Evolutionary conservation across 768 basidiomycete species (phyloP).

Genomic region (Mycena rosella): DNA sequence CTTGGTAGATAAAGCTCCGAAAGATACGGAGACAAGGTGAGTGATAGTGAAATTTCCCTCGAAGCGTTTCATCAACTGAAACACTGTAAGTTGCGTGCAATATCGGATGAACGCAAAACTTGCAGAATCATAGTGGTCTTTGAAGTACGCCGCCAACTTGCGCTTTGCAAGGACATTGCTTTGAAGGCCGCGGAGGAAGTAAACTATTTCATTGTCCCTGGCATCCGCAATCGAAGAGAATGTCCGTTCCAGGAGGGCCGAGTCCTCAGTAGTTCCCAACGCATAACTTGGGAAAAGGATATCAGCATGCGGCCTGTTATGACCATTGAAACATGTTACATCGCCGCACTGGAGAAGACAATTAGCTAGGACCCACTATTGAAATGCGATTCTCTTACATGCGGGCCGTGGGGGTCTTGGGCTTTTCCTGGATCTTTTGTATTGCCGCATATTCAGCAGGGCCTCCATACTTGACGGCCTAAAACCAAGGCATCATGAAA

Average conservation of each 20-base stretch:
- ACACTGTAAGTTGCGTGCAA: conserved; percentile 11
- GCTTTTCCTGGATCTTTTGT: conserved; percentile 75
- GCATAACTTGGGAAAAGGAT: conserved; percentile 60
- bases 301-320: not conserved
- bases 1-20: conserved; percentile 69
- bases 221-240: conserved; percentile 70
- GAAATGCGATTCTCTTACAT: conserved; percentile 59
- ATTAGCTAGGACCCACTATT: not conserved
- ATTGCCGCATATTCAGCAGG: conserved; percentile 80
- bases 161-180: conserved; percentile 69
- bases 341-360: conserved; percentile 22
- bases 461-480: conserved; percentile 85
- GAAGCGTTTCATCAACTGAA: conserved; percentile 75
- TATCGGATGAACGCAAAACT: conserved; percentile 40
- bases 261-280: conserved; percentile 71
- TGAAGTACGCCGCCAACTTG: conserved; percentile 70
- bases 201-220: conserved; percentile 71
- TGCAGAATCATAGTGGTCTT: conserved; percentile 75
- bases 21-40: conserved; percentile 64
- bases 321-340: conserved; percentile 17
- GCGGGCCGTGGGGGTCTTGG: conserved; percentile 79
- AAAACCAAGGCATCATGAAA: conserved; percentile 3
- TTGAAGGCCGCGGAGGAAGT: conserved; percentile 72
- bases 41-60: conserved; percentile 75
- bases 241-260: conserved; percentile 69